Base-by-base conservation (phyloP, 1,139 yeast species). In the Hanseniaspora uvarum region DNA sequence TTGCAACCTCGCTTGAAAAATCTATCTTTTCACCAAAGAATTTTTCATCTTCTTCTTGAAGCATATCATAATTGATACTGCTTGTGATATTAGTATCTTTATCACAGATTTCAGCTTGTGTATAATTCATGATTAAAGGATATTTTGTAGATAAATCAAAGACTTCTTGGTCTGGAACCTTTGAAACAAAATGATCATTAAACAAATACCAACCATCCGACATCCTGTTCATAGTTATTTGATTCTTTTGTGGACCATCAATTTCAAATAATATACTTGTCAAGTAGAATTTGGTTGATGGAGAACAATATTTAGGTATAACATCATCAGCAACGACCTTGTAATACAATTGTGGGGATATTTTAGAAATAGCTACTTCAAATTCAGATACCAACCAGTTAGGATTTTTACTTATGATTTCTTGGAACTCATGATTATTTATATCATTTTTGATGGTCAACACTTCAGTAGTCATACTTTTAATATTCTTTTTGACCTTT, bases 111-210 rank as follows among this genome's bases (percentile, higher is more conserved):
- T 61, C 58, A 41, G 67, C 56, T 56, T 75, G 74, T 60, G 82
- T 79, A 63, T 89, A 94, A 39, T 86, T 67, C 21, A 87, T 72
- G 46, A 86, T 72, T 18, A 85, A 81, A 0, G 96, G 95, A 38
- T 80, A 79, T 64, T 92, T 94, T 95, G 96, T 72, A 10, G 46
- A 8, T 54, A 88, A 71, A 63, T 87, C 79, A 54, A 87, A 73
- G 0, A 79, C 85, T 53, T 83, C 88, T 24, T 71, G 72, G 59
- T 82, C 86, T 0, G 83, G 74, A 1, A 94, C 75, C 24, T 81
- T 82, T 65, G 80, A 78, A n/a, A 88, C 97, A 61, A 92, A 71
- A 67, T 89, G 94, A 67, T 94, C 97, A 64, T 94, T 94, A 66
- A 94, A 88, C 62, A 94, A 68, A 60, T 76, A 79, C 98, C 99